Evolutionary conservation across 768 basidiomycete genomes (phyloP), one percentile per base, ranked within the genome.

Genomic region (Hericium coralloides): DNA sequence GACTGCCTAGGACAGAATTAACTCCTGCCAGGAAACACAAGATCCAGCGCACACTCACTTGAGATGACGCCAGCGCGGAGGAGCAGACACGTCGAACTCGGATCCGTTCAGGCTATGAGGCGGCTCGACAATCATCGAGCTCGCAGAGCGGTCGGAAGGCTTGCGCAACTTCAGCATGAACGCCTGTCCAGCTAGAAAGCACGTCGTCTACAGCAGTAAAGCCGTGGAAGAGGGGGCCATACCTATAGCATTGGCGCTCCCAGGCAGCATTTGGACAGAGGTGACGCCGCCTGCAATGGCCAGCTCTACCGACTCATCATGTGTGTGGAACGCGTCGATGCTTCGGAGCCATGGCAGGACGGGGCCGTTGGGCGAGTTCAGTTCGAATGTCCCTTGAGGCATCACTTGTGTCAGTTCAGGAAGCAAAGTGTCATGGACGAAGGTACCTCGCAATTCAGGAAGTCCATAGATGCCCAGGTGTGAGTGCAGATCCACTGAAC

Each of bases 211-310:
- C 45, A 4, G 74, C 59, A 4, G 55, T 60, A 22, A 31, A n/a
- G n/a, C 38, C 39, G 31, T 39, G 10, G 66, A 25, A 4, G 69
- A 71, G 60, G 66, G 66, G 4, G 9, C 20, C 52, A 23, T 62
- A 87, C 89, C 89, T 51, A 92, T 88, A 41, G 81, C 83, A 70
- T 90, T 88, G 25, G 69, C 79, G 55, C 80, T 84, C 7, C 92
- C 93, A 9, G 93, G 89, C 3, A 94, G 72, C 41, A 95, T 75
- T 63, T 91, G 87, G 15, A 80, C 84, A 2, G 92, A 87, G 0
- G 95, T 95, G 37, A 95, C 85, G 14, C 95, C 95, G 12, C 93
- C 93, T 3, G 94, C 79, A 55, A 93, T 84, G 2, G 89, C 80
- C 15, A 91, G 75, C 56, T 75, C 74, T 67, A 85, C 85, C 1